Percentiles rank a stretch among this genome's conserved stretches.
Evolutionary conservation across 257 asterid genomes (phyloP).

Genomic region (Rubia yunnanensis): DNA sequence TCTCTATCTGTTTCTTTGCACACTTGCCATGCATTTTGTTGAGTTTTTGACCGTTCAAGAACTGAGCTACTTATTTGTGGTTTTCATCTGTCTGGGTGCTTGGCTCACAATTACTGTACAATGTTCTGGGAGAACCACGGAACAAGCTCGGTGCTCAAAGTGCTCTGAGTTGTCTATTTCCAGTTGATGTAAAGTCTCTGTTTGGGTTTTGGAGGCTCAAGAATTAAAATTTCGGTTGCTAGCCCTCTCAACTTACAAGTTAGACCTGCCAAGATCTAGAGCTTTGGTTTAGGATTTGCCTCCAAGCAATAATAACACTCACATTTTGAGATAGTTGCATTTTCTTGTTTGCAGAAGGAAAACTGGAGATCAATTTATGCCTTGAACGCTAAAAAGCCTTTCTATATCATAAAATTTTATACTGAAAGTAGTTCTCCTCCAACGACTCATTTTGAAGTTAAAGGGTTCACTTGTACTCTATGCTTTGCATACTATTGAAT

Average conservation of each 20-base stretch:
- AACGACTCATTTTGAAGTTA: neutral
- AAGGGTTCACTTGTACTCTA: neutral
- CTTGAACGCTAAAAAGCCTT: neutral
- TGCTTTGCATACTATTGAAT: neutral
- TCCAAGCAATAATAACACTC: neutral
- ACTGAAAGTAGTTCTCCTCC: neutral
- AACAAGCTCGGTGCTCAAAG: neutral
- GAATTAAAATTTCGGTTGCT: neutral
- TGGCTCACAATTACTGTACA: neutral
- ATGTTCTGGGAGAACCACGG: neutral
- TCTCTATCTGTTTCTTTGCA: neutral
- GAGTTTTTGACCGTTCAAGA: neutral
- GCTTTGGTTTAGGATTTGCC: neutral
- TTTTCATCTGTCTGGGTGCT: neutral
- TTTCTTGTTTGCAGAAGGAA: constrained; percentile 4
- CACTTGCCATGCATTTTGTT: neutral
- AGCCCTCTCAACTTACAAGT: neutral
- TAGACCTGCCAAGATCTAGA: neutral
- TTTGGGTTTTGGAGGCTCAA: neutral
- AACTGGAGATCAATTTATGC: neutral
- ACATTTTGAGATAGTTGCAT: neutral
- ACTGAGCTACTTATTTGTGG: neutral
- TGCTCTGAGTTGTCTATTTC: neutral
- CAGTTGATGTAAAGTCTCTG: neutral
- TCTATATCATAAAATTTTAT: neutral